phyloP scores from a whole-genome alignment of 2,329 filamentous ascomycete species.

The Colletotrichum noveboracense region DNA sequence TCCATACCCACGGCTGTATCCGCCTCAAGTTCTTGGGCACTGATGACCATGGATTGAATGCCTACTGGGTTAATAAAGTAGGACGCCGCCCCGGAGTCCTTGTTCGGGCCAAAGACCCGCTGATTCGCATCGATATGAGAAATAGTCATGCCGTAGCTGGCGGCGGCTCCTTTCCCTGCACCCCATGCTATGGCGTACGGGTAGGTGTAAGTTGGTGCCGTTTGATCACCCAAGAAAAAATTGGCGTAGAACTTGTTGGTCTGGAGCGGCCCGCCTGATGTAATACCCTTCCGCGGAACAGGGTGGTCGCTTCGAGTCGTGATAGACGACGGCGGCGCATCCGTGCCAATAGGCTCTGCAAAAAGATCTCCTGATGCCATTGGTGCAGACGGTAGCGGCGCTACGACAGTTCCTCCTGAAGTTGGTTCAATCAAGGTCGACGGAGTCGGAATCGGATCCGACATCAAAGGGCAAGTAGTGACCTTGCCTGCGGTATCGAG shows the following conservation, averaged over 20 bases:
- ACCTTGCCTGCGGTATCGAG: constrained; percentile 23
- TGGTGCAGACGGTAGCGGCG: neutral
- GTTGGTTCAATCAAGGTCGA: constrained; percentile 34
- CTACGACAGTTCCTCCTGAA: neutral
- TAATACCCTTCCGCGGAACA: constrained; percentile 57
- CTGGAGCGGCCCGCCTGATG: constrained; percentile 55
- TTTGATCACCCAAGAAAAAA: constrained; percentile 78
- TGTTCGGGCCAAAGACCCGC: constrained; percentile 68
- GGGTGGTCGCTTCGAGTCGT: constrained; percentile 60
- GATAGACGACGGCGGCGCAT: constrained; percentile 55
- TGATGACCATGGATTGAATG: constrained; percentile 81
- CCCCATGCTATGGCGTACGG: constrained; percentile 76
- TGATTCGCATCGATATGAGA: constrained; percentile 75
- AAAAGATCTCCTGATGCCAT: constrained; percentile 57
- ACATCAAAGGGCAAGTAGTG: constrained; percentile 29
- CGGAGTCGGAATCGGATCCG: constrained; percentile 39
- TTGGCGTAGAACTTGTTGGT: constrained; percentile 88
- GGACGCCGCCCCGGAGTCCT: constrained; percentile 59
- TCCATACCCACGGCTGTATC: constrained; percentile 62
- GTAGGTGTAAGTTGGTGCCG: constrained; percentile 72
- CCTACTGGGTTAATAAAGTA: constrained; percentile 86
- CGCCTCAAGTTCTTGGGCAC: constrained; percentile 73
- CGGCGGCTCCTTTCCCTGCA: constrained; percentile 64
- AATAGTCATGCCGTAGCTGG: constrained; percentile 79
- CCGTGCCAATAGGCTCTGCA: constrained; percentile 56